phyloP scores from a whole-genome alignment of 1,139 yeast genomes.

The Pneumocystis sp. region DNA sequence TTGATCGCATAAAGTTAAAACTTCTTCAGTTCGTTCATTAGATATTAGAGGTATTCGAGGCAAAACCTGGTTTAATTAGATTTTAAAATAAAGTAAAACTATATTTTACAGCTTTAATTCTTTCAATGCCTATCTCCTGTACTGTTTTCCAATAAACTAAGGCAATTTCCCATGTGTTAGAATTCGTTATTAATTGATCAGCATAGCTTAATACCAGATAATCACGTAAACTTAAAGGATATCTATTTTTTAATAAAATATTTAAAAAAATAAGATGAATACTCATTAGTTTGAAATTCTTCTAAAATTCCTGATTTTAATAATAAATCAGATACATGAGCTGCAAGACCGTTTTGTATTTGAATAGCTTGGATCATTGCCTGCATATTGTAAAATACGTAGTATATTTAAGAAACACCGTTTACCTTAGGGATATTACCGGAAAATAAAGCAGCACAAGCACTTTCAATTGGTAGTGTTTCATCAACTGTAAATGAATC shows the following conservation, averaged over 20 bases:
- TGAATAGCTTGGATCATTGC: neutral
- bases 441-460: neutral
- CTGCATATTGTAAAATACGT: neutral
- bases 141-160: neutral
- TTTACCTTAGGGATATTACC: conserved; percentile 1
- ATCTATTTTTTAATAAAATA: neutral
- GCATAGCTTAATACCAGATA: neutral
- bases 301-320: neutral
- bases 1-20: neutral
- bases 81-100: neutral
- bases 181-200: neutral
- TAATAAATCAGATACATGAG: neutral
- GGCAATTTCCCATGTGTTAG: neutral
- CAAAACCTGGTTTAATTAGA: neutral
- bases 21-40: neutral
- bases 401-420: neutral
- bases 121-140: neutral
- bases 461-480: neutral
- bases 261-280: neutral
- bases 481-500: conserved; percentile 1
- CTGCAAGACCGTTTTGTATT: neutral
- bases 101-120: neutral
- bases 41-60: neutral
- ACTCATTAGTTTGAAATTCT: neutral
- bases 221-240: conserved; percentile 1